A percentile compares a stretch with the other conserved stretches of the same genome.
Conservation (phyloP, 345 rosid genomes). For the Pseudoturritis turrita region DNA sequence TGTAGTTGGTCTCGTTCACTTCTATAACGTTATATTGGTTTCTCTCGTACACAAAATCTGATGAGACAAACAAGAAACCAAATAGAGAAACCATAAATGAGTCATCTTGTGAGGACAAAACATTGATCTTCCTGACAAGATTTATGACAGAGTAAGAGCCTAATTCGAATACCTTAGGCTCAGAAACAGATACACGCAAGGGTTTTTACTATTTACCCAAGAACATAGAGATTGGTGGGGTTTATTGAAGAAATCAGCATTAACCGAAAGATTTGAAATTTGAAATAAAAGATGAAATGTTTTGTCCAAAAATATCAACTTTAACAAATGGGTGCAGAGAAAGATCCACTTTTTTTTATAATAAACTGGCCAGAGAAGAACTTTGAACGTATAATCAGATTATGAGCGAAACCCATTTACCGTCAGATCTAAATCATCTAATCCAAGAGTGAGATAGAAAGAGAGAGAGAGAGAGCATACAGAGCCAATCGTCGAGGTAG, state of each 20-base stretch:
- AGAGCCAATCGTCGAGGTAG: constrained; percentile 93
- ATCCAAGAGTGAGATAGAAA: not conserved
- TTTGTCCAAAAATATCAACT: not conserved
- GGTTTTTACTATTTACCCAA: no score
- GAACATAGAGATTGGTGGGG: no score
- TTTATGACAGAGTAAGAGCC: not conserved
- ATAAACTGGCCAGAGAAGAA: not conserved
- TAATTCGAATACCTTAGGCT: no score
- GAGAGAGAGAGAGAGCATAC: constrained; percentile 37
- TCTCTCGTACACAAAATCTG: constrained; percentile 91
- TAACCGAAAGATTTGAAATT: not conserved
- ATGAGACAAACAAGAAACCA: not conserved
- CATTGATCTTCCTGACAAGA: not conserved
- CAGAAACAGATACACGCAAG: no score
- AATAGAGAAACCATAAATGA: not conserved
- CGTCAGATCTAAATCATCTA: not conserved
- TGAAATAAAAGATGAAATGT: not conserved
- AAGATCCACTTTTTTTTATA: not conserved
- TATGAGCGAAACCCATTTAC: not conserved
- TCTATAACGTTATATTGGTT: constrained; percentile 79
- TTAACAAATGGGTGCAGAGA: not conserved
- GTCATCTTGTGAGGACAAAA: not conserved
- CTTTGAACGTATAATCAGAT: not conserved
- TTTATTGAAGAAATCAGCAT: no score
- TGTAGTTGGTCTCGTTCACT: constrained; percentile 79